Conservation (phyloP, 1,139 yeast genomes). For the Pichia sp. region DNA sequence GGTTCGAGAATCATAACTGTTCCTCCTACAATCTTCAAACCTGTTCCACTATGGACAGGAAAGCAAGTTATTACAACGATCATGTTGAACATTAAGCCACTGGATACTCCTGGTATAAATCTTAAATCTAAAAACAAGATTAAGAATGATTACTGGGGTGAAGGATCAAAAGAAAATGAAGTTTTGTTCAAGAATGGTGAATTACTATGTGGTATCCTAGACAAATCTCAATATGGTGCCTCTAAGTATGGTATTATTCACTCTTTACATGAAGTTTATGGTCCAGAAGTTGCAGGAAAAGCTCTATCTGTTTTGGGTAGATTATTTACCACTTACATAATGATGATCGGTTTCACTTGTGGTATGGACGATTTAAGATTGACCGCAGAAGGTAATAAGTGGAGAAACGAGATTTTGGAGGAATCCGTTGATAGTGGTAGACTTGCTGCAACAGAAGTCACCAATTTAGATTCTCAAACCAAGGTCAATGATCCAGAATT, state of each 20-base stretch:
- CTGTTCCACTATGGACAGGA: constrained; percentile 96
- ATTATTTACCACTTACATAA: constrained; percentile 88
- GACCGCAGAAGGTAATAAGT: constrained; percentile 82
- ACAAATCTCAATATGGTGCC: constrained; percentile 98
- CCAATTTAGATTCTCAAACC: constrained; percentile 61
- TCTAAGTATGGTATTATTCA: constrained; percentile 96
- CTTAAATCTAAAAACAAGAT: constrained; percentile 79
- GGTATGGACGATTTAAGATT: constrained; percentile 99
- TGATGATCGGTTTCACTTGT: constrained; percentile 93
- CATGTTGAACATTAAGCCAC: constrained; percentile 78
- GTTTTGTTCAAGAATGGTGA: constrained; percentile 87
- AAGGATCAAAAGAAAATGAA: constrained; percentile 74
- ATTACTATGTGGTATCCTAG: constrained; percentile 85
- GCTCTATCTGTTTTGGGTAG: constrained; percentile 88
- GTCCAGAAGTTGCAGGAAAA: constrained; percentile 86
- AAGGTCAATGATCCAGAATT: constrained; percentile 71
- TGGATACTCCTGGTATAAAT: constrained; percentile 85
- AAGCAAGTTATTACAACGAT: constrained; percentile 95
- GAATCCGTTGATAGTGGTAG: constrained; percentile 81
- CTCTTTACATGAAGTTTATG: constrained; percentile 93
- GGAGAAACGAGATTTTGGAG: constrained; percentile 80
- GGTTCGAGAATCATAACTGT: constrained; percentile 67
- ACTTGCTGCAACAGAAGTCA: constrained; percentile 90
- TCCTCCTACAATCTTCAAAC: constrained; percentile 87
- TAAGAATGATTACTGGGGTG: constrained; percentile 94